These are phyloP conservation scores for Cercospora nicotianae DNA, from an alignment of 2,329 filamentous ascomycete species.

Conservation along the genomic window DNA sequence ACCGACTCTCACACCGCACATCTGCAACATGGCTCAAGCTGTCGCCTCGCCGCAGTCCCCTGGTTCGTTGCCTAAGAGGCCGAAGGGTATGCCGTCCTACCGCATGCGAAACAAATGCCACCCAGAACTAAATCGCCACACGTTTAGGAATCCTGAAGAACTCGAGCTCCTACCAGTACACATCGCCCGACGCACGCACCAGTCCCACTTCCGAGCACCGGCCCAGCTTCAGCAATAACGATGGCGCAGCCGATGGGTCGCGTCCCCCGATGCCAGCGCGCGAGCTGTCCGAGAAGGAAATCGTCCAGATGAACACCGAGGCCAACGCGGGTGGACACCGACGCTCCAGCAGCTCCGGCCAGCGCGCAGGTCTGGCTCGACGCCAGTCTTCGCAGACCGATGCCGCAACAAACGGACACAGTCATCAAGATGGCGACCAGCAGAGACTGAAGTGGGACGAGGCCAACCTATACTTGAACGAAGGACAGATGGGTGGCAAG, in stretches of 20 bases:
- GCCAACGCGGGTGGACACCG: conserved; percentile 88
- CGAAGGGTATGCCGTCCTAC: conserved; percentile 41
- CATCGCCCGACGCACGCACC: conserved; percentile 49
- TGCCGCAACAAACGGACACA: conserved; percentile 26
- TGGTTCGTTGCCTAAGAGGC: conserved; percentile 42
- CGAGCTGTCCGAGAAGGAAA: conserved; percentile 73
- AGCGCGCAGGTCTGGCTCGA: conserved; percentile 65
- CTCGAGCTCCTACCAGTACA: conserved; percentile 63
- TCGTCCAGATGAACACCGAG: conserved; percentile 91
- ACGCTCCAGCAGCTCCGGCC: conserved; percentile 72
- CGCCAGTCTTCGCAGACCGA: conserved; percentile 60
- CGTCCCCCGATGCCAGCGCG: conserved; percentile 47
- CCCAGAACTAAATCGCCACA: conserved; percentile 14
- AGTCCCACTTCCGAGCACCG: conserved; percentile 47
- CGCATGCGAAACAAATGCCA: not conserved
- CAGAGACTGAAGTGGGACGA: conserved; percentile 97
- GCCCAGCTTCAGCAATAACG: conserved; percentile 30
- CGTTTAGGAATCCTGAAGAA: conserved; percentile 88
- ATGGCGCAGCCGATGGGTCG: conserved; percentile 35
- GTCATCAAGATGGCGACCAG: conserved; percentile 62
- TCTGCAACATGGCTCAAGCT: conserved; percentile 35
- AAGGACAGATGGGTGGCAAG: conserved; percentile 89
- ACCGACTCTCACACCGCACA: not conserved
- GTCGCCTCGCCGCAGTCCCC: conserved; percentile 31
- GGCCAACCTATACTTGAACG: conserved; percentile 93